Evolutionary conservation across 306 rosid genomes (phyloP).

Genomic region (Hippophae rhamnoides): DNA sequence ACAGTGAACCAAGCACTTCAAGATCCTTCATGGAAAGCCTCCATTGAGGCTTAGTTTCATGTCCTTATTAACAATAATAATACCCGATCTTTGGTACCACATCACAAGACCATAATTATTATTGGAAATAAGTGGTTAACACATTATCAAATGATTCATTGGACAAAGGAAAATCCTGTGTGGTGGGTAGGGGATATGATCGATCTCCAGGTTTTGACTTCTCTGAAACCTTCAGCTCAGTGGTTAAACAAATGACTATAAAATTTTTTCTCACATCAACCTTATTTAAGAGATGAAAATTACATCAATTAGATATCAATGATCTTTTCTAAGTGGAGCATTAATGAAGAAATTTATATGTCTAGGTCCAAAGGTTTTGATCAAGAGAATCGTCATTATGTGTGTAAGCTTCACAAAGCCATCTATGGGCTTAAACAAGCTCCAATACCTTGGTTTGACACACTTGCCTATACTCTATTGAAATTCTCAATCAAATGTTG

Average conservation of each 20-base stretch:
- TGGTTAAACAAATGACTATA: background rate
- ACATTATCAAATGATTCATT: background rate
- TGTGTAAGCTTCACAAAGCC: background rate
- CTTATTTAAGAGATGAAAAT: background rate
- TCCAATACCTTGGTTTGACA: background rate
- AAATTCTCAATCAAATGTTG: background rate
- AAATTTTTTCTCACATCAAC: background rate
- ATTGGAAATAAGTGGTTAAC: background rate
- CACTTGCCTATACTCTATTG: background rate
- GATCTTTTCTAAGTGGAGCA: background rate
- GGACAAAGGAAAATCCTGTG: background rate
- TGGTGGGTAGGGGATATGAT: background rate
- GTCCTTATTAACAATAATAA: background rate
- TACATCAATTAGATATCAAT: background rate
- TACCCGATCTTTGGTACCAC: background rate
- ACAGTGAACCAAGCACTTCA: background rate
- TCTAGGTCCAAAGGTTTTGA: background rate
- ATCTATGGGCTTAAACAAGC: background rate
- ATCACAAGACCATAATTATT: background rate
- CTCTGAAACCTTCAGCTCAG: background rate
- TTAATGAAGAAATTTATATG: background rate
- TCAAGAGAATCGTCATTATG: background rate
- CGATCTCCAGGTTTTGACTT: background rate
- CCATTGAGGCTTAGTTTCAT: background rate
- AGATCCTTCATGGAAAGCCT: background rate